Percentiles rank a stretch among this genome's conserved stretches.
These are phyloP conservation scores for Beauveria scarabaeidicola DNA, from an alignment of 2,329 filamentous ascomycete genomes.

Conservation along the genomic window DNA sequence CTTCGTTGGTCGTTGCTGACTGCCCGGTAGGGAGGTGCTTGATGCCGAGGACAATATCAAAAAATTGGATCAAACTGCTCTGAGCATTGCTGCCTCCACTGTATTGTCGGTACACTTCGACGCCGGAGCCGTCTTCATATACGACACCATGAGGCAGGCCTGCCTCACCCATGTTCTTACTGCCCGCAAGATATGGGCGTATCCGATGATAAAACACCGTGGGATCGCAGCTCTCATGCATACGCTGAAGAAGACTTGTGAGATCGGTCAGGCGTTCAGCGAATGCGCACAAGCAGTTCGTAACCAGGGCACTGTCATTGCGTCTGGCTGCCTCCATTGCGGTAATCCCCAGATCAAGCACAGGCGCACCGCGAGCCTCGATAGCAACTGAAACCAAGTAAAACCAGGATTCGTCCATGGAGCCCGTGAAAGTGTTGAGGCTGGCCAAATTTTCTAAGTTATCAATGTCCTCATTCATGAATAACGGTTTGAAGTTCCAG, in stretches of 20 bases:
- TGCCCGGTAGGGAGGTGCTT: constrained; percentile 85
- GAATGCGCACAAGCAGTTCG: constrained; percentile 67
- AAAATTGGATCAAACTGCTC: constrained; percentile 94
- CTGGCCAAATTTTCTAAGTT: constrained; percentile 81
- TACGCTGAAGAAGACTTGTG: constrained; percentile 66
- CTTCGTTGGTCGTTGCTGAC: constrained; percentile 27
- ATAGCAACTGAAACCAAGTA: constrained; percentile 94
- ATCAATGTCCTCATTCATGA: constrained; percentile 72
- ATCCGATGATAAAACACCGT: constrained; percentile 94
- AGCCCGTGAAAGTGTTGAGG: constrained; percentile 84
- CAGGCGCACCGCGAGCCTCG: constrained; percentile 80
- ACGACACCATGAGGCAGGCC: constrained; percentile 80
- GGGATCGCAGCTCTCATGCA: constrained; percentile 94
- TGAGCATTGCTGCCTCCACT: constrained; percentile 94
- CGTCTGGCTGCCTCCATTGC: constrained; percentile 74
- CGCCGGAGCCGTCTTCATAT: constrained; percentile 71
- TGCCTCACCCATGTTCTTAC: constrained; percentile 95
- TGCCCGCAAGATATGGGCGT: constrained; percentile 89
- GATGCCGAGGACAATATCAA: constrained; percentile 83
- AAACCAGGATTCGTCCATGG: constrained; percentile 96
- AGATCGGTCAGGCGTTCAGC: constrained; percentile 85
- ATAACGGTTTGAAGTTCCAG: constrained; percentile 96
- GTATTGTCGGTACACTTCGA: constrained; percentile 68
- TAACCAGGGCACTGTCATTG: constrained; percentile 62
- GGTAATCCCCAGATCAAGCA: constrained; percentile 79